Evolutionary conservation across 1,284 basidiomycete species (phyloP), one percentile per base, ranked within the genome.

Genomic region (Puccinia triticina): DNA sequence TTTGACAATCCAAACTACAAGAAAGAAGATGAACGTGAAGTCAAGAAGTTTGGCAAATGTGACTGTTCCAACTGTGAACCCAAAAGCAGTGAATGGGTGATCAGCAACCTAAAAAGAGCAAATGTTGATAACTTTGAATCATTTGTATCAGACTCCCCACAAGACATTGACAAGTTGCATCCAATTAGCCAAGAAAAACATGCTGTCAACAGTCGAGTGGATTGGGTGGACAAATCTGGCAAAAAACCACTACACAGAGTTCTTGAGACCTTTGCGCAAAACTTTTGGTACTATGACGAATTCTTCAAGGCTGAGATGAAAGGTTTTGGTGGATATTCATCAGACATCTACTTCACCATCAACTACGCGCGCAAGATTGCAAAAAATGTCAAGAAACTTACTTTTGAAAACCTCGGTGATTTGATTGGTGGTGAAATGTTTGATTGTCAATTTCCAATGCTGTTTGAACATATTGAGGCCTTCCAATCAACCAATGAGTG

Each of bases 1-100:
- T 1, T 43, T 34, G 74, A 76, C 21, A 34, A 76, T 76, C 53
- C 53, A 61, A 43, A 32, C 37, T 76, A 59, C 37, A 61, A 43
- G 26, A 37, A 26, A 43, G 74, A 76, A 61, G 61, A 34, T 34
- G 53, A 32, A 37, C 53, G 73, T 29, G 53, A 75, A 23, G 32
- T 16, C n/a, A 21, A 53, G n/a, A 37, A 53, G n/a, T 57, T 75
- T 34, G 18, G 23, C 32, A 10, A 53, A 59, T 75, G 73, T 37
- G 18, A 18, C 37, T 76, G 74, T 34, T 76, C 40, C 5, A 46
- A 43, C 29, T 75, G 73, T 26, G n/a, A n/a, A n/a, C n/a, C n/a
- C n/a, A n/a, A n/a, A n/a, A n/a, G n/a, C n/a, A n/a, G n/a, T n/a
- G n/a, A 53, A 18, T 46, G 46, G 40, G 21, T 76, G 11, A 59